Conservation (phyloP, 352 stramenopile genomes). For the Pythium aquatile region DNA sequence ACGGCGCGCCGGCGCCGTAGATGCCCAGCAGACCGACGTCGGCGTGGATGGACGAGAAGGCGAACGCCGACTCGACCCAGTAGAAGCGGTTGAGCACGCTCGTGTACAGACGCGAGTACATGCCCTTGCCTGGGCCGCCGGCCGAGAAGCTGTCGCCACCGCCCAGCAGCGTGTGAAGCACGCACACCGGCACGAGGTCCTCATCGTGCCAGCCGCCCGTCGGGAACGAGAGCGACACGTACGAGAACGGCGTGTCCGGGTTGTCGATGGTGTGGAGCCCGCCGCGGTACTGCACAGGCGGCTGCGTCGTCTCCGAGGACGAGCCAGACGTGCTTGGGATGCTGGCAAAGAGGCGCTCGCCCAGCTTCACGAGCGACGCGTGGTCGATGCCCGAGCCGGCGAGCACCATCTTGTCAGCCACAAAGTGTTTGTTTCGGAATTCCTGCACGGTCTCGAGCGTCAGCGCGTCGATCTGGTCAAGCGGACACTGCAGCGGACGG, state of each 20-base stretch:
- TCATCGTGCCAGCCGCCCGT: conserved; percentile 96
- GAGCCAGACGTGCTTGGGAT: conserved; percentile 33
- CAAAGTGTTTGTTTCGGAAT: conserved; percentile 80
- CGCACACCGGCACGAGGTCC: conserved; percentile 95
- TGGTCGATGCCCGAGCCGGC: conserved; percentile 95
- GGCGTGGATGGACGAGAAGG: conserved; percentile 95
- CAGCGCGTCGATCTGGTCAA: conserved; percentile 78
- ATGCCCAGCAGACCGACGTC: conserved; percentile 96
- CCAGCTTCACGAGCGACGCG: conserved; percentile 89
- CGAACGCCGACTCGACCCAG: conserved; percentile 98
- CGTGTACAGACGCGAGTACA: conserved; percentile 99
- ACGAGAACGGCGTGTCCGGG: conserved; percentile 76
- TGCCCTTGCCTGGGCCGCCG: conserved; percentile 98
- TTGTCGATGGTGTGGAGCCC: conserved; percentile 67
- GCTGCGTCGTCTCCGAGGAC: conserved; percentile 33
- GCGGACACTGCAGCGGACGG: conserved; percentile 72
- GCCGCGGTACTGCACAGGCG: conserved; percentile 58
- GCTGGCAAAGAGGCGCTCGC: conserved; percentile 87
- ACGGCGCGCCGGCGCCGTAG: conserved; percentile 81
- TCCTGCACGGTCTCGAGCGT: conserved; percentile 67
- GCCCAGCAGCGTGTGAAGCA: conserved; percentile 97
- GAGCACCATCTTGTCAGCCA: conserved; percentile 89
- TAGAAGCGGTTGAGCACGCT: conserved; percentile 97
- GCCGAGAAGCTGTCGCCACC: conserved; percentile 98
- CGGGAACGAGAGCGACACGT: conserved; percentile 95